Evolutionary conservation across 1,139 yeast genomes (phyloP).

Genomic region (Arxiozyma bovina): DNA sequence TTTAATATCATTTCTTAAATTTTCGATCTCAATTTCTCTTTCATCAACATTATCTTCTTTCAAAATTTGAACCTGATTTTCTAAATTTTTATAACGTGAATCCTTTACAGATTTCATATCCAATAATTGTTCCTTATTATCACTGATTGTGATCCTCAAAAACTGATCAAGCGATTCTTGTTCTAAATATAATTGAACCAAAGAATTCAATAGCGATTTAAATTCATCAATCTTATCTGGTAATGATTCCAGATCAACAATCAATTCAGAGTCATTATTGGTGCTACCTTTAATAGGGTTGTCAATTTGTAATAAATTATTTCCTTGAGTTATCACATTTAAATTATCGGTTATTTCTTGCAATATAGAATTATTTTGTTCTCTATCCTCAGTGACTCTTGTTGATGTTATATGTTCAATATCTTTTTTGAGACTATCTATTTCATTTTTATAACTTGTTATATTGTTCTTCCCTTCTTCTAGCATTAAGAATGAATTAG

Average conservation of each 20-base stretch:
- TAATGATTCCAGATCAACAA: slow-evolving; percentile 17
- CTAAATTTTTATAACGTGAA: slow-evolving; percentile 15
- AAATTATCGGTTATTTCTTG: slow-evolving; percentile 23
- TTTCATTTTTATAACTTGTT: neutral
- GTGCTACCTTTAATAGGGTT: neutral
- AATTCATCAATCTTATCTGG: slow-evolving; percentile 17
- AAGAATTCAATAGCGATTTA: slow-evolving; percentile 16
- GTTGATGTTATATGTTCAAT: slow-evolving; percentile 8
- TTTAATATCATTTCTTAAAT: slow-evolving; percentile 15
- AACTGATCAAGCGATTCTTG: slow-evolving; percentile 29
- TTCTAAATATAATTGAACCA: slow-evolving; percentile 25
- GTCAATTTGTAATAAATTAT: slow-evolving; percentile 12
- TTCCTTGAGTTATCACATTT: slow-evolving; percentile 19
- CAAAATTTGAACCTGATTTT: slow-evolving; percentile 16
- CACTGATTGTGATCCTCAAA: slow-evolving; percentile 25
- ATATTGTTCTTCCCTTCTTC: neutral
- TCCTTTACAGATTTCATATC: slow-evolving; percentile 19
- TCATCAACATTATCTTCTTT: slow-evolving; percentile 10
- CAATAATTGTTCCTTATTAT: slow-evolving; percentile 14
- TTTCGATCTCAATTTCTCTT: slow-evolving; percentile 9
- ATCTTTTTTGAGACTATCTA: neutral
- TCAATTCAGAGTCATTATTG: neutral
- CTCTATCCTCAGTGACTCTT: slow-evolving; percentile 18
- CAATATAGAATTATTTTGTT: slow-evolving; percentile 13
- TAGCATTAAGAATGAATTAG: neutral